These are phyloP conservation scores for Hibiscus tridactylites DNA, from an alignment of 345 rosid genomes.

Conservation along the genomic window DNA sequence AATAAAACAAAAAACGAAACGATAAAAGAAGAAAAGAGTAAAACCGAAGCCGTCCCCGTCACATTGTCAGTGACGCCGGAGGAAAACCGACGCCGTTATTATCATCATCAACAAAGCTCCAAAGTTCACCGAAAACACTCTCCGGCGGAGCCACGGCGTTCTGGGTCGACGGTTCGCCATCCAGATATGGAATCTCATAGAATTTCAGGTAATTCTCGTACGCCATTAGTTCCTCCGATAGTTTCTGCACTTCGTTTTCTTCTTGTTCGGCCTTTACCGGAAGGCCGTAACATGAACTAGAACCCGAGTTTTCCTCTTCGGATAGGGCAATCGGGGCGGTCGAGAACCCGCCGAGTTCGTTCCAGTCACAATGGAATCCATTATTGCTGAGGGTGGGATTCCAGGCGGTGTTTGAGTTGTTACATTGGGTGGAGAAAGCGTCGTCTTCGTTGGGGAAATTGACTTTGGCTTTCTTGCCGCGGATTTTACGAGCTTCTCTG, in stretches of 20 bases:
- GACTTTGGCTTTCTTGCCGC: conserved; percentile 80
- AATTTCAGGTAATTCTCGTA: conserved; percentile 69
- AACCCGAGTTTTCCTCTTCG: conserved; percentile 25
- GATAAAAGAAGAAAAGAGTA: too few relatives aligned
- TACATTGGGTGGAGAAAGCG: not conserved
- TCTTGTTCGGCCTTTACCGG: conserved; percentile 14
- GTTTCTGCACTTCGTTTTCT: conserved; percentile 35
- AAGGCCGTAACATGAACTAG: not conserved
- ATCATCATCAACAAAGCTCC: conserved; percentile 46
- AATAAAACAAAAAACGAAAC: not conserved
- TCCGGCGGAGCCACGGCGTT: conserved; percentile 26
- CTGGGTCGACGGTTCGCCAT: conserved; percentile 40
- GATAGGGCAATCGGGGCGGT: conserved; percentile 15
- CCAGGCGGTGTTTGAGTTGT: not conserved
- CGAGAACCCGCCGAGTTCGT: conserved; percentile 17
- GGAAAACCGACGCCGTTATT: not conserved
- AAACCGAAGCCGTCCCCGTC: not conserved
- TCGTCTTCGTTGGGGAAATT: conserved; percentile 71
- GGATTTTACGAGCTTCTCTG: conserved; percentile 69
- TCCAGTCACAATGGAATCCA: conserved; percentile 29
- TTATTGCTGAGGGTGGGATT: conserved; percentile 1
- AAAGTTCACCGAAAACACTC: conserved; percentile 46
- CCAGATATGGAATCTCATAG: conserved; percentile 65
- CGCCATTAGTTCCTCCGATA: conserved; percentile 67
- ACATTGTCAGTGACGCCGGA: conserved; percentile 9